Conservation (phyloP, 1,139 yeast genomes). For the Blastobotrys proliferans region DNA sequence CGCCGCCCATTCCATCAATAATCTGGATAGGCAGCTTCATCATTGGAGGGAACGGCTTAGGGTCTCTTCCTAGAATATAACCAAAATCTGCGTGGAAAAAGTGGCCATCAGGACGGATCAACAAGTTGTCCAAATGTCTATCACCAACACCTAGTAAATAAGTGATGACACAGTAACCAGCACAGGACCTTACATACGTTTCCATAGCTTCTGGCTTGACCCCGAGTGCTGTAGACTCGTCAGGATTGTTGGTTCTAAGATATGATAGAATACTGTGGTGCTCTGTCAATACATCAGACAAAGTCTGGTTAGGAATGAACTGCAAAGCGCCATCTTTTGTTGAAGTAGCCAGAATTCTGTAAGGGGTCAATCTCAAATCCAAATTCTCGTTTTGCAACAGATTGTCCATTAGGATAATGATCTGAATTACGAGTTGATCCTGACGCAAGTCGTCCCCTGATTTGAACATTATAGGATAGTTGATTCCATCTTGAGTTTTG, state of each 20-base stretch:
- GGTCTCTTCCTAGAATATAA: constrained; percentile 91
- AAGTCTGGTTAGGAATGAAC: constrained; percentile 85
- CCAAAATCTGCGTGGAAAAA: constrained; percentile 98
- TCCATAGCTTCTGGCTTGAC: constrained; percentile 81
- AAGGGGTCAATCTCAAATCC: constrained; percentile 83
- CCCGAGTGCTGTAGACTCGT: constrained; percentile 54
- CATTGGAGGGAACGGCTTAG: constrained; percentile 97
- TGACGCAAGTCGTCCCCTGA: constrained; percentile 95
- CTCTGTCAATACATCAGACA: constrained; percentile 72
- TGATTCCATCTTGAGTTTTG: constrained; percentile 53
- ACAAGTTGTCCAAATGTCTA: constrained; percentile 85
- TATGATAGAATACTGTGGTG: constrained; percentile 70
- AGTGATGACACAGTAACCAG: constrained; percentile 96
- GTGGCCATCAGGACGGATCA: constrained; percentile 67
- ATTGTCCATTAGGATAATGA: constrained; percentile 87
- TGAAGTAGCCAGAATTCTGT: constrained; percentile 85
- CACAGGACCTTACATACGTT: constrained; percentile 90
- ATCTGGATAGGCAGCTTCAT: constrained; percentile 97
- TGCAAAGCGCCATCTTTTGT: constrained; percentile 89
- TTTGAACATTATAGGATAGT: constrained; percentile 84
- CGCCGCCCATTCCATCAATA: constrained; percentile 97
- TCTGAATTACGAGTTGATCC: constrained; percentile 92
- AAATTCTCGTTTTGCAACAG: constrained; percentile 83
- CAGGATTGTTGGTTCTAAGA: constrained; percentile 63
- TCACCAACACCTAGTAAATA: constrained; percentile 95